Evolutionary conservation across 176 grass and related monocot species (phyloP).

Genomic region (Carex cristatella): DNA sequence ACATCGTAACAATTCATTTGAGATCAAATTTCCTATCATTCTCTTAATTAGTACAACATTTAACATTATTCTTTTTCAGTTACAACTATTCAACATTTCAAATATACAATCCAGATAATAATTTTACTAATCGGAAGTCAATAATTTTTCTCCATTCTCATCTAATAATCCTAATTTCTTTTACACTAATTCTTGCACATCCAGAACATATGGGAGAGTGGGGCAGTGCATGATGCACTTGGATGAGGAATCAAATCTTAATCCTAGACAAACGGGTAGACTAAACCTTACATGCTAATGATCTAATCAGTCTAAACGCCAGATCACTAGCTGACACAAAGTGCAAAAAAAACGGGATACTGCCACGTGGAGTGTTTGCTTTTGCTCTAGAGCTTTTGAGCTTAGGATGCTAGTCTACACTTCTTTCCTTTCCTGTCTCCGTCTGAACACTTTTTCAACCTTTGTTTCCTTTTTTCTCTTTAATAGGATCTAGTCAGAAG

Average conservation of each 20-base stretch:
- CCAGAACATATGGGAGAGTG: not conserved
- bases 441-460: slow-evolving; percentile 8
- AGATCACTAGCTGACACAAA: slow-evolving; percentile 18
- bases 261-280: not conserved
- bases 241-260: slow-evolving; percentile 3
- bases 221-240: not conserved
- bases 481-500: not conserved
- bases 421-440: slow-evolving; percentile 1
- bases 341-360: not conserved
- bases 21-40: no score
- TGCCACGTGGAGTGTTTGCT: slow-evolving; percentile 25
- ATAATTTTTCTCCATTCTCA: no score
- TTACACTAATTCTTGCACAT: no score
- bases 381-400: not conserved
- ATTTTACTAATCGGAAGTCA: no score
- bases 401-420: slow-evolving; percentile 31
- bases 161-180: no score
- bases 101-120: no score
- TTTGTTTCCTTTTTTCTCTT: not conserved
- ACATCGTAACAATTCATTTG: no score
- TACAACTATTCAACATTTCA: no score
- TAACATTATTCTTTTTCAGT: no score
- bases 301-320: not conserved
- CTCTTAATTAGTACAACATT: no score
- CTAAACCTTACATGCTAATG: slow-evolving; percentile 1